Conservation (phyloP, 441 rosid species). For the Brassica hybrid region DNA sequence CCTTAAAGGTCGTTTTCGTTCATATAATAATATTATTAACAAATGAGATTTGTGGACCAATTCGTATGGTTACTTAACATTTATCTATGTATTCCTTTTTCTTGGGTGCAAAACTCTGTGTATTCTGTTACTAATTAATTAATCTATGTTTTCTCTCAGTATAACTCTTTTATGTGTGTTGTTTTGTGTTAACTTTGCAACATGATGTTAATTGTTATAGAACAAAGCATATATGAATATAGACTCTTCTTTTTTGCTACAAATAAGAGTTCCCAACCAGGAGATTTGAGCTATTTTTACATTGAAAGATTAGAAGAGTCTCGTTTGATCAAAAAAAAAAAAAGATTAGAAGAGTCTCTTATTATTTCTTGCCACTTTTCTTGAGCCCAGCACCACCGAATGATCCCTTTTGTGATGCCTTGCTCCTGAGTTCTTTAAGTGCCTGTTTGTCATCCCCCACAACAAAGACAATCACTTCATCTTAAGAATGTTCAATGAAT, state of each 20-base stretch:
- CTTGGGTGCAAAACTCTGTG: too few relatives aligned
- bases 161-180: not conserved
- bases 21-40: not conserved
- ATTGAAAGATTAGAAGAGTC: not conserved
- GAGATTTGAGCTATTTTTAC: conserved; percentile 7
- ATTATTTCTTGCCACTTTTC: conserved; percentile 96
- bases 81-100: too few relatives aligned
- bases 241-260: too few relatives aligned
- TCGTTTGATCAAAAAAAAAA: too few relatives aligned
- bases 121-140: too few relatives aligned
- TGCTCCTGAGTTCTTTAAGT: conserved; percentile 82
- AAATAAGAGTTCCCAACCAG: conserved; percentile 3
- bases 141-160: not conserved
- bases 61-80: too few relatives aligned
- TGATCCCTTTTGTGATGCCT: conserved; percentile 82
- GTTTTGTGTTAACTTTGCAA: not conserved
- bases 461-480: not conserved
- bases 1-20: conserved; percentile 31
- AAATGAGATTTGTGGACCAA: too few relatives aligned
- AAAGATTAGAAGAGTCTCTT: conserved; percentile 17
- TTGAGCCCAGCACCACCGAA: conserved; percentile 90
- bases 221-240: not conserved
- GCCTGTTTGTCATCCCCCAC: too few relatives aligned
- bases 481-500: not conserved
- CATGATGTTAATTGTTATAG: not conserved